Conservation (phyloP, 768 basidiomycete genomes). For the Hemileccinum rubropunctum region DNA sequence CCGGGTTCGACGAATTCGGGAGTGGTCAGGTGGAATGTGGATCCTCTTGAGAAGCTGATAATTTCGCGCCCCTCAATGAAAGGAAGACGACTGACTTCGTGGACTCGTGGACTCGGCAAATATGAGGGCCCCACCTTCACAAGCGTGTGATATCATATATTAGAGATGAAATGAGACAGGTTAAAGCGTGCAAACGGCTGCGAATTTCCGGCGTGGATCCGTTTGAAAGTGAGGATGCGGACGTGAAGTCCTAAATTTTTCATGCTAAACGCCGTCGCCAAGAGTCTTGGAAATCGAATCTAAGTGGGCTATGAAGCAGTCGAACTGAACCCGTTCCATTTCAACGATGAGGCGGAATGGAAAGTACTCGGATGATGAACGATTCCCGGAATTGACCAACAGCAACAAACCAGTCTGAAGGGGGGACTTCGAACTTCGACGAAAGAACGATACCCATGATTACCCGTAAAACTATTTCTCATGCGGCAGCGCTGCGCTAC, state of each 20-base stretch:
- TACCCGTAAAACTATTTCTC: slow-evolving; percentile 14
- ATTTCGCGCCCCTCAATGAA: slow-evolving; percentile 3
- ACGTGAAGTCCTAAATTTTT: background rate
- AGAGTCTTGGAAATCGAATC: background rate
- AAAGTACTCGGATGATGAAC: slow-evolving; percentile 2
- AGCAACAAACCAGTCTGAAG: background rate
- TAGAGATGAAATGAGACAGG: slow-evolving; percentile 17
- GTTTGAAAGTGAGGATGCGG: slow-evolving; percentile 7
- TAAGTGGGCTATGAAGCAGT: slow-evolving; percentile 7
- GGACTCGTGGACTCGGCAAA: slow-evolving; percentile 8
- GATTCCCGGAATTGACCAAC: background rate
- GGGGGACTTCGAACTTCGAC: background rate
- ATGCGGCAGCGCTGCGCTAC: slow-evolving; percentile 15
- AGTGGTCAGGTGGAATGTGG: slow-evolving; percentile 8
- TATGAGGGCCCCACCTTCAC: background rate
- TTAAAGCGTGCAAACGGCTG: slow-evolving; percentile 13
- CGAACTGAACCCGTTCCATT: slow-evolving; percentile 7
- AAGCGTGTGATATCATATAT: slow-evolving; percentile 6
- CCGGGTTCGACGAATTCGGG: slow-evolving; percentile 4
- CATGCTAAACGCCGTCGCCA: slow-evolving; percentile 20
- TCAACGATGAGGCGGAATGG: slow-evolving; percentile 2
- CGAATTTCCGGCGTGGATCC: slow-evolving; percentile 10
- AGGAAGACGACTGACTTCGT: slow-evolving; percentile 3
- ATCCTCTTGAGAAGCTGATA: slow-evolving; percentile 22
- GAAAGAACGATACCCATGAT: background rate